A percentile compares a stretch with the other conserved stretches of the same genome.
Evolutionary conservation across 148 eudicot species (phyloP).

Genomic region (Drosera capensis): DNA sequence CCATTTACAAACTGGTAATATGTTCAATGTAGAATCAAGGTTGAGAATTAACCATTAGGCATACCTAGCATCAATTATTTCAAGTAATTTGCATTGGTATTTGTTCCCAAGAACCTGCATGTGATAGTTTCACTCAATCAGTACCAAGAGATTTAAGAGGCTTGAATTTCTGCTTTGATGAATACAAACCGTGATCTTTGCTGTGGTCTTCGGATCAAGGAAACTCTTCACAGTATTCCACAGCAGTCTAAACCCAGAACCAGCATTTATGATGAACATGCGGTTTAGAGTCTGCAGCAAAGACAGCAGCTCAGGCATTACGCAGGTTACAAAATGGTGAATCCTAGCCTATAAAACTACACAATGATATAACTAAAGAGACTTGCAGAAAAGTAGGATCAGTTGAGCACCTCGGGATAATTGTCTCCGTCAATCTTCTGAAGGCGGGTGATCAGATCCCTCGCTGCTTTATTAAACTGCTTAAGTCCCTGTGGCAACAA

Average conservation of each 20-base stretch:
- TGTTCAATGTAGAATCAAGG: too few species aligned
- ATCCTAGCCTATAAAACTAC: neutral
- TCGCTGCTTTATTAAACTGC: slow-evolving; percentile 49
- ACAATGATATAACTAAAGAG: neutral
- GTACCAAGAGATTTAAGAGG: neutral
- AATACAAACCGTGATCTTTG: slow-evolving; percentile 61
- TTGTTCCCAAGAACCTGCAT: slow-evolving; percentile 64
- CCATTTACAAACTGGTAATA: too few species aligned
- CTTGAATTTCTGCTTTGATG: neutral
- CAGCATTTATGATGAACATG: slow-evolving; percentile 82
- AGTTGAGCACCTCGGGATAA: slow-evolving; percentile 89
- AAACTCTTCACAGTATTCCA: slow-evolving; percentile 55
- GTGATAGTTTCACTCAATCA: neutral
- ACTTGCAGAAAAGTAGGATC: too few species aligned
- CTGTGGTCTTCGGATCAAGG: slow-evolving; percentile 62
- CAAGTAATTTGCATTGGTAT: slow-evolving; percentile 64
- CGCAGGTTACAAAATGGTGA: neutral
- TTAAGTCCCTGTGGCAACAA: slow-evolving; percentile 79
- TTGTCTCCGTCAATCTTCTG: slow-evolving; percentile 77
- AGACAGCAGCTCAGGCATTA: neutral
- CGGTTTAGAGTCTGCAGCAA: slow-evolving; percentile 45
- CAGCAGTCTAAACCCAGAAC: slow-evolving; percentile 53
- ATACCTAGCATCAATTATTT: slow-evolving; percentile 64
- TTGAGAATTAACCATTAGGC: too few species aligned
- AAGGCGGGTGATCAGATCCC: slow-evolving; percentile 52